Base-by-base conservation (phyloP, 345 rosid species). In the Erodium maritimum region DNA sequence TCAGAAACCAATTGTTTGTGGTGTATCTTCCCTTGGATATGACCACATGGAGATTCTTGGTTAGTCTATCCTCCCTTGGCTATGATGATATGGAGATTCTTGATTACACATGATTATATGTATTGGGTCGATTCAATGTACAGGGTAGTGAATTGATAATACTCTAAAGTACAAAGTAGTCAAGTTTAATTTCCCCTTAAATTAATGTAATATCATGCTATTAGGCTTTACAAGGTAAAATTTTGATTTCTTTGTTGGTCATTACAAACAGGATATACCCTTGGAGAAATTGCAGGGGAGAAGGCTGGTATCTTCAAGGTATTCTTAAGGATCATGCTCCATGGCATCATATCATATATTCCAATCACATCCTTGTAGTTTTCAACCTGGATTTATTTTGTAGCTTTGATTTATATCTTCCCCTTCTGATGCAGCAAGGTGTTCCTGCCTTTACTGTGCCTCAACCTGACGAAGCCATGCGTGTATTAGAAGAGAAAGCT, bases 31-130 rank as follows among this genome's bases (percentile, higher is more conserved):
- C 63, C 96, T 93, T 54, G 99, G 99, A 50, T 93, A 85, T 74
- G 99, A 93, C 67, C 99, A 93, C 76, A 93, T 85, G 96, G 99
- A 93, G 80, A 93, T 93, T 71, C 96, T 93, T 60, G 99, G 99
- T 93, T 79, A 75, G 99, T 86, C 63, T 75, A 42, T 61, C 62
- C 57, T 20, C 65, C 62, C 67, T 56, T 65, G 5, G 16, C 56
- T 34, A 58, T 61, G 37, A 37, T 20, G 63, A 58, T 52, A 37
- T 20, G 19, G 25, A 19, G 23, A 66, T 51, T 60, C 1, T 29
- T 29, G 37, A 11, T 29, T 29, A 29, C 8, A 29, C 37, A 58
- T 61, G 37, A 37, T 54, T 5, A 55, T 14, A 23, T 62, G 59
- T 57, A 21, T 23, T 42, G 48, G 48, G 48, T 42, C 12, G 48